Evolutionary conservation across 164 flowering plant species (phyloP).

Genomic region (Kalanchoe fedtschenkoi): DNA sequence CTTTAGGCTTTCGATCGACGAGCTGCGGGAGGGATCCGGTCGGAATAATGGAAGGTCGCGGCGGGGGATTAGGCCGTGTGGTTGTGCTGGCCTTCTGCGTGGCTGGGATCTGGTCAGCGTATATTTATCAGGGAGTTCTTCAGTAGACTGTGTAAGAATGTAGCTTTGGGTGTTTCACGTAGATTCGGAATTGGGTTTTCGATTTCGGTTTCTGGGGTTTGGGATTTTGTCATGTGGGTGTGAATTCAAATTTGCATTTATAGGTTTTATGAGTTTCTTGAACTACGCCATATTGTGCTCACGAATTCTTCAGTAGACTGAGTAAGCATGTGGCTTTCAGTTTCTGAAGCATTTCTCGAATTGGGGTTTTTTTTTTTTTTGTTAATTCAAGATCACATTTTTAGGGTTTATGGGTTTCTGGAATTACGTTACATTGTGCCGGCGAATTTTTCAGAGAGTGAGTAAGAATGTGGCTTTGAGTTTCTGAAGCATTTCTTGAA

Average conservation of each 20-base stretch:
- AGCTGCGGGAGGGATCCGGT: not conserved
- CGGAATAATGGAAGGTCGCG: not conserved
- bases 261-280: not conserved
- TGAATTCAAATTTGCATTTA: slow-evolving; percentile 7
- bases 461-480: too few species aligned
- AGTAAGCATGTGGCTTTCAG: slow-evolving; percentile 29
- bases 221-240: not conserved
- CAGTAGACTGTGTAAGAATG: slow-evolving; percentile 73
- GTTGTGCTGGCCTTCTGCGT: slow-evolving; percentile 61
- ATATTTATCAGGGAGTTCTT: slow-evolving; percentile 82
- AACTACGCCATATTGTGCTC: too few species aligned
- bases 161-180: not conserved
- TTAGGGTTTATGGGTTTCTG: not conserved
- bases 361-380: too few species aligned
- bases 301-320: slow-evolving; percentile 76
- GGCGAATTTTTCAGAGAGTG: slow-evolving; percentile 71
- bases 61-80: slow-evolving; percentile 39
- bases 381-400: slow-evolving; percentile 6
- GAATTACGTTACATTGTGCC: too few species aligned
- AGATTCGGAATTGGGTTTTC: too few species aligned
- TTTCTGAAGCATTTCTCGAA: not conserved
- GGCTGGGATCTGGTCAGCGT: slow-evolving; percentile 89
- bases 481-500: not conserved
- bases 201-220: too few species aligned
- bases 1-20: not conserved